phyloP scores from a whole-genome alignment of 176 grass and related monocot genomes.

The Oryza glaberrima region DNA sequence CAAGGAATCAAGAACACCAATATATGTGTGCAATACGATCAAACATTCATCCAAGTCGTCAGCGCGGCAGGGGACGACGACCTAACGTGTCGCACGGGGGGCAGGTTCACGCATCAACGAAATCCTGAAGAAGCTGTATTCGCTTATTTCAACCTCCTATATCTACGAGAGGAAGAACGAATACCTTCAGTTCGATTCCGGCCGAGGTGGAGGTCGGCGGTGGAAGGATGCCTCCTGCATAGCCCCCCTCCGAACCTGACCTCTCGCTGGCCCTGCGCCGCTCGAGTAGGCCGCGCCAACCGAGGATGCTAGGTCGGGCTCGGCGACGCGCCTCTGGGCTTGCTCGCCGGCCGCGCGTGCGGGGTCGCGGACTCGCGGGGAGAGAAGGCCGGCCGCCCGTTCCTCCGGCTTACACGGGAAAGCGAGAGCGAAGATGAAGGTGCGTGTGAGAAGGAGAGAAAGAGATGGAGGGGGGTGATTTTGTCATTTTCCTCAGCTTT shows the following conservation, averaged over 20 bases:
- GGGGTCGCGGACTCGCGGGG: not conserved
- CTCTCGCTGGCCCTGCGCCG: not conserved
- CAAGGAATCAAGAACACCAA: slow-evolving; percentile 34
- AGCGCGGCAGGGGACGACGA: not conserved
- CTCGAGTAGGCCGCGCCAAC: not conserved
- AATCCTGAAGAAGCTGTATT: not conserved
- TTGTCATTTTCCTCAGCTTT: not conserved
- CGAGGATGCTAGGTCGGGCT: not conserved
- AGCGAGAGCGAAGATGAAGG: not conserved
- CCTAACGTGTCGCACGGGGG: not conserved
- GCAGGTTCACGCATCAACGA: not conserved
- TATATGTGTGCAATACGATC: not conserved
- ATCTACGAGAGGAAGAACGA: not conserved
- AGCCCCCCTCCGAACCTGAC: not conserved
- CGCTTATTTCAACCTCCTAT: not conserved
- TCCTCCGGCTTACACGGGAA: not conserved
- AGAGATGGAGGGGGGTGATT: not conserved
- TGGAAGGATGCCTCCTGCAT: not conserved
- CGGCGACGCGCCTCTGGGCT: not conserved
- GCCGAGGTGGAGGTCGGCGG: not conserved
- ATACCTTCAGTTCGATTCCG: not conserved
- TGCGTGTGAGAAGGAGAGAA: not conserved
- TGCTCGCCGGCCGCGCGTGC: not conserved
- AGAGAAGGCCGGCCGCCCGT: not conserved
- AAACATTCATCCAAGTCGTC: slow-evolving; percentile 40